Conservation (phyloP, 768 basidiomycete species). For the Termitomyces sp. region DNA sequence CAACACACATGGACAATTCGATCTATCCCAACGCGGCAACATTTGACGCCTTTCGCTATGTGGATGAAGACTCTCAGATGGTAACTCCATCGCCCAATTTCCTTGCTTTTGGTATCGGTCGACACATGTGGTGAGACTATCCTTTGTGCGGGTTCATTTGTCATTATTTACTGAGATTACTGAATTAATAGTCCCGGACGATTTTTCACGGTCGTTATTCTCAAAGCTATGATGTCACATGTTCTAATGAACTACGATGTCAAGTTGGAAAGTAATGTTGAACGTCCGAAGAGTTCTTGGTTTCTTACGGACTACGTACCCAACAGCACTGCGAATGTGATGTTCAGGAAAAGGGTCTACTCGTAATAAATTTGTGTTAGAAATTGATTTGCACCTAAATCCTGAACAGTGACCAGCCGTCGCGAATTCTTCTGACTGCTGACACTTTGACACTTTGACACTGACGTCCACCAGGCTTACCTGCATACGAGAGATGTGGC, state of each 20-base stretch:
- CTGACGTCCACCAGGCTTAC: too few relatives aligned
- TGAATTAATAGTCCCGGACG: constrained; percentile 33
- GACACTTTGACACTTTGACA: too few relatives aligned
- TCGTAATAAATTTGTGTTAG: too few relatives aligned
- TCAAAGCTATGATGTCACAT: constrained; percentile 35
- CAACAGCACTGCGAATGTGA: constrained; percentile 8
- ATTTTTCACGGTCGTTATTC: constrained; percentile 34
- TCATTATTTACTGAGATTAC: neutral
- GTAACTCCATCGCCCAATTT: constrained; percentile 23
- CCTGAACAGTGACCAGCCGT: too few relatives aligned
- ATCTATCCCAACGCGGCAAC: constrained; percentile 23
- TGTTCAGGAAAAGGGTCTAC: constrained; percentile 14
- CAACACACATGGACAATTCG: constrained; percentile 2
- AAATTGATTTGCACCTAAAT: too few relatives aligned
- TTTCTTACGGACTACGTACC: constrained; percentile 8
- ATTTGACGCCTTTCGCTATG: constrained; percentile 42
- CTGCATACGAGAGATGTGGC: too few relatives aligned
- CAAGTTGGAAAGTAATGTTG: constrained; percentile 16
- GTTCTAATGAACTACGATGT: constrained; percentile 36
- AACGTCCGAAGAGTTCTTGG: constrained; percentile 5
- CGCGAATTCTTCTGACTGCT: too few relatives aligned
- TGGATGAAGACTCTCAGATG: constrained; percentile 23
- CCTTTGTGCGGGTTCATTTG: too few relatives aligned
- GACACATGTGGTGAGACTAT: constrained; percentile 17
- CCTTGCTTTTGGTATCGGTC: constrained; percentile 29